Conservation (phyloP, 2,329 filamentous ascomycete species). For the Penicillium digitatum region DNA sequence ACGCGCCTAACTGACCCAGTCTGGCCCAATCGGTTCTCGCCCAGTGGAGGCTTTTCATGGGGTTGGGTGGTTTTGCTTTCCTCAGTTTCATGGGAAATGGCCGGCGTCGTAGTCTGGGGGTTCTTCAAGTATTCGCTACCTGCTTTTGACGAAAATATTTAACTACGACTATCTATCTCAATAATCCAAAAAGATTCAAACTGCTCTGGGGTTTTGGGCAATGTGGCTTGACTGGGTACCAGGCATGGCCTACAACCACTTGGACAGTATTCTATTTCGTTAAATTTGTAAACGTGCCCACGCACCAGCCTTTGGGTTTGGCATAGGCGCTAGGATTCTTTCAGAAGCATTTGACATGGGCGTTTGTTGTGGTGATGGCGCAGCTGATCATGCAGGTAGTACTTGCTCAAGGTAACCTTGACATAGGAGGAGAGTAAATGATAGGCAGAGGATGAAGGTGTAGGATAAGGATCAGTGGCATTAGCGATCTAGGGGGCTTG, state of each 20-base stretch:
- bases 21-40: conserved; percentile 16
- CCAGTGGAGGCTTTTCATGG: conserved; percentile 13
- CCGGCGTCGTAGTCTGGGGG: conserved; percentile 7
- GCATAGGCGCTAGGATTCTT: not conserved
- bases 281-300: not conserved
- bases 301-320: not conserved
- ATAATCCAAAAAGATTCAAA: not conserved
- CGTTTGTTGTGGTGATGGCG: not conserved
- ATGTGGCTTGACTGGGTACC: not conserved
- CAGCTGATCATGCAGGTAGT: not conserved
- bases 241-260: not conserved
- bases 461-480: not conserved
- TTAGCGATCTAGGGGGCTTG: not conserved
- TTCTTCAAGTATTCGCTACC: not conserved
- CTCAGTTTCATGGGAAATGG: not conserved
- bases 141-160: conserved; percentile 2
- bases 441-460: not conserved
- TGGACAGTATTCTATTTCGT: not conserved
- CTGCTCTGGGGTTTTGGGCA: not conserved
- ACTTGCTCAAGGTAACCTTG: not conserved
- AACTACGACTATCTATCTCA: conserved; percentile 1
- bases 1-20: conserved; percentile 21
- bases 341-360: not conserved
- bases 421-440: not conserved
- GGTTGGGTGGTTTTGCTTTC: conserved; percentile 13